Evolutionary conservation across 2,329 filamentous ascomycete genomes (phyloP), one percentile per base, ranked within the genome.

Genomic region (Juglanconis sp.): DNA sequence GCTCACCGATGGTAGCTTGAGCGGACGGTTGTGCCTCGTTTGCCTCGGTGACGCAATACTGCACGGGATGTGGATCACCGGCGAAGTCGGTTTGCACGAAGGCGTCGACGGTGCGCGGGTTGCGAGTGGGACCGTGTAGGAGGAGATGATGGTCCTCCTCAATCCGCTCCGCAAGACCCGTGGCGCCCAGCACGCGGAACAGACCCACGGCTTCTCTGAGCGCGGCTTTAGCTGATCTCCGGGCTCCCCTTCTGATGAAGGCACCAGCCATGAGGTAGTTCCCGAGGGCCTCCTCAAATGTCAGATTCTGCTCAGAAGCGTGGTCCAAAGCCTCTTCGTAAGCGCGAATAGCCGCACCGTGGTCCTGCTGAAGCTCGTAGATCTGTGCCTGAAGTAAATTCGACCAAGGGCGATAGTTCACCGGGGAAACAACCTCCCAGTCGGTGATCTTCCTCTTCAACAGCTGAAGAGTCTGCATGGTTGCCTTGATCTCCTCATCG

Each of bases 301-400:
- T 68, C 63, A 90, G 88, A 48, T 81, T 80, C 66, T 91, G 81
- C 58, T 89, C 80, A 24, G 89, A 80, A 11, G 87, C 84, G 67
- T 92, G 89, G 66, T 93, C 89, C 60, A 92, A 74, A 6, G 87
- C 85, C 63, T 84, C 79, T 69, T 94, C 90, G 67, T 91, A 93
- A 49, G 82, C 76, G 31, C 76, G 76, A 38, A 92, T 78, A 7
- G 88, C 86, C 2, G 73, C 69, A 3, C 83, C 86, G 62, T 86
- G 80, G 38, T 87, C 75, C 7, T 74, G 74, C 5, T 77, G 75
- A 58, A 90, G 76, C 65, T 93, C 90, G 3, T 83, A 80, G 17
- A 90, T 76, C 66, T 91, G 87, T 1, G 88, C 90, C 57, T 86
- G 82, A 0, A 94, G 77, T 13, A 91, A 75, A 60, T 81, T 83